Evolutionary conservation across 2,329 filamentous ascomycete species (phyloP), one percentile per base, ranked within the genome.

Genomic region (Xylaria sp.): DNA sequence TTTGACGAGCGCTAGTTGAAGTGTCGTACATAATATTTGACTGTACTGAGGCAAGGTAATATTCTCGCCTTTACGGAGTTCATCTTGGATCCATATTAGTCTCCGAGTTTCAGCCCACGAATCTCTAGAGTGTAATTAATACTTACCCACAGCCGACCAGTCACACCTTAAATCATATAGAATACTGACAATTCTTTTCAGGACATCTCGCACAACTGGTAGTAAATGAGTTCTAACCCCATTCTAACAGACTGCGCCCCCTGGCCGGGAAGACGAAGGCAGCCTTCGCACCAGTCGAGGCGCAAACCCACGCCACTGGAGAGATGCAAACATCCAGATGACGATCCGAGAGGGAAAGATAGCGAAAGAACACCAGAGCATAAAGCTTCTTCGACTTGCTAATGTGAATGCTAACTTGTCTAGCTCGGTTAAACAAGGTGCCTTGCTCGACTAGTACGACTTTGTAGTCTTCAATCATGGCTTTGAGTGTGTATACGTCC

Each of bases 1-100:
- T 1, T 54, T 6, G 4, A 61, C 45, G 0, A 52, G 35, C 0
- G 72, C 74, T 0, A 78, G 38, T 43, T 78, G 76, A 0, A 77
- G 37, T 0, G 66, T 71, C 0, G 73, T 74, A 6, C 67, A 73
- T 2, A 72, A 49, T 0, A 74, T 70, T 45, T 75, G 73, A 14
- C 73, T 70, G 14, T 71, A 61, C 6, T 66, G 59, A 0, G 72
- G 64, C 4, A 37, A 1, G 61, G 45, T 49, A 72, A 52, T 14
- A 25, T 42, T 17, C 35, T 25, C 21, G 35, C 35, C 35, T 37
- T 37, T 37, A 37, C 15, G 35, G 35, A 37, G 35, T 37, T 37
- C 35, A 14, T 37, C 35, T 37, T 37, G 9, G 35, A 37, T 37
- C 15, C 35, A 37, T 4, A 14, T 37, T 11, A 37, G 8, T 37